Evolutionary conservation across 2,329 filamentous ascomycete genomes (phyloP), one percentile per base, ranked within the genome.

Genomic region (Penicillium sp.): DNA sequence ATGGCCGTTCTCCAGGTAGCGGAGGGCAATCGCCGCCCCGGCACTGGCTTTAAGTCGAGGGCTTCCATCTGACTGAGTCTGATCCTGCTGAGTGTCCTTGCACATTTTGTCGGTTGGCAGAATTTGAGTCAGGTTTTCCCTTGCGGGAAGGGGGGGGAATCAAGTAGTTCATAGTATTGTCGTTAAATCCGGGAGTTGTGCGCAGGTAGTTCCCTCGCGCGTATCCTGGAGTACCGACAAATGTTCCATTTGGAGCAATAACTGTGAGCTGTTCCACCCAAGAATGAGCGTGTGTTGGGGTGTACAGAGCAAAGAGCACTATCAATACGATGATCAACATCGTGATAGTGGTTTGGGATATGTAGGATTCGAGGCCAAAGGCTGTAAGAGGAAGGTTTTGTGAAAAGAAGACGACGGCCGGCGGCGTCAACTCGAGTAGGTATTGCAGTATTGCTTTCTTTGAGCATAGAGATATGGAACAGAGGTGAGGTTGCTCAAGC

Each of bases 181-280:
- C 88, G 55, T 69, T 77, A 72, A 84, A 88, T 10, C 75, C 79
- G 8, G 81, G 74, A 37, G 78, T 71, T 6, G 74, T 79, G 58
- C 90, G 85, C 31, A 81, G 73, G 16, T 85, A 73, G 67, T 86
- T 90, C 44, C 86, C 87, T 60, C 91, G 87, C n/a, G 88, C 78
- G 69, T 87, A 96, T 31, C 93, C 93, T 25, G 83, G 78, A 8
- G 81, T 72, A 28, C 88, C 88, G 19, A 86, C 77, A 69, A 91
- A 90, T 33, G 84, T 84, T 52, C 91, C 92, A 65, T 91, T 88
- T 28, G 83, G 72, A 50, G 85, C 84, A 70, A 97, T 86, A 55
- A 85, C 84, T 59, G 80, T 83, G 47, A 93, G 79, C 66, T 87
- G 80, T 74, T 97, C 91, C 45, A 93, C 82, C 92, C 92, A 97